Evolutionary conservation across 2,329 filamentous ascomycete species (phyloP), one percentile per base, ranked within the genome.

Genomic region (Fusarium musae): DNA sequence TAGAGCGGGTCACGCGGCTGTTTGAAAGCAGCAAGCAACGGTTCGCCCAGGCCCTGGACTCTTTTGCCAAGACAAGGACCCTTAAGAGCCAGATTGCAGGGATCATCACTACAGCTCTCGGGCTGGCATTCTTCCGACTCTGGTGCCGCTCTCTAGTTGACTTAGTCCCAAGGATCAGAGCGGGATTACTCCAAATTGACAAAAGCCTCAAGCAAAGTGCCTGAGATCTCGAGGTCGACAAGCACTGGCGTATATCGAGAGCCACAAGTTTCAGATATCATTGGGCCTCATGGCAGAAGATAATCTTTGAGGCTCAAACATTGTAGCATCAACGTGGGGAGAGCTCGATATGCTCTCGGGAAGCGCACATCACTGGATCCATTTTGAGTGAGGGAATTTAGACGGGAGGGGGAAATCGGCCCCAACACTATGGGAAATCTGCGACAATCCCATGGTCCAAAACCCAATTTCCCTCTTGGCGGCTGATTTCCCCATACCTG

Each of bases 1-100:
- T 62, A 28, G 54, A 42, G 59, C 71, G 71, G 67, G 63, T 74
- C 72, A 72, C 52, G 71, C 72, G 71, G 71, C 54, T 72, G 59
- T 44, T 52, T 44, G 62, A 43, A 63, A 44, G 70, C 67, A 70
- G 23, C 58, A 73, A 70, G 23, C 58, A 73, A 73, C 71, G 63
- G 71, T 72, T 74, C 44, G 37, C 49, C 7, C 28, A 64, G 50
- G 40, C 36, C 65, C 30, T 64, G 26, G 58, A 46, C 44, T 42
- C 32, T 36, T 42, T 58, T 37, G 52, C 65, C 65, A 69, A 69
- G 66, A 69, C 26, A 47, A 53, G 30, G 50, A 64, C 44, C 47
- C 65, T 52, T 47, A 23, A 23, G 17, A 52, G 43, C 42, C 39
- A 37, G 43, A 40, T 28, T 44, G 53, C 59, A 60, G 26, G 71